A percentile compares a stretch with the other conserved stretches of the same genome.
phyloP scores from a whole-genome alignment of 139 green algal species.

The Haematococcus lacustris region DNA sequence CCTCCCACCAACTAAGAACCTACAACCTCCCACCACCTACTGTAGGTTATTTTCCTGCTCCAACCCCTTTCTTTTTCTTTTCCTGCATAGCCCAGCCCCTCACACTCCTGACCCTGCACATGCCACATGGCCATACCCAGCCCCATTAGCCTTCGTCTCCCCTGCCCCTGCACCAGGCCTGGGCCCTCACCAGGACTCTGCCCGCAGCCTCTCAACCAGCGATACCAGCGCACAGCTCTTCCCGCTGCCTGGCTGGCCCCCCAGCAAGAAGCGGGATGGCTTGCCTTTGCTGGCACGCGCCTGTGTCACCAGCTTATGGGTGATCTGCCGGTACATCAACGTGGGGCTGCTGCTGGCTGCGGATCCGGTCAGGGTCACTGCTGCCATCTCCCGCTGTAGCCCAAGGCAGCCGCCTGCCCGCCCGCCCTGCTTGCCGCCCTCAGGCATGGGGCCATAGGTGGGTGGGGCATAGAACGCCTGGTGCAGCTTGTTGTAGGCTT shows the following conservation, averaged over 20 bases:
- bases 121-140: no score
- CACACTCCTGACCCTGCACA: no score
- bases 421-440: no score
- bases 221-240: conserved; percentile 53
- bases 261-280: conserved; percentile 12
- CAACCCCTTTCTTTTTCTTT: no score
- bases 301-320: background rate
- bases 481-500: background rate
- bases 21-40: no score
- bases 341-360: background rate
- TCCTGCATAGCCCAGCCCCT: no score
- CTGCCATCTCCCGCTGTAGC: conserved; percentile 1
- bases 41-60: no score
- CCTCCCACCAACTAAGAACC: no score
- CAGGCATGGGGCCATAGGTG: no score
- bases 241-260: conserved; percentile 29
- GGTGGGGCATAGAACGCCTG: conserved; percentile 8
- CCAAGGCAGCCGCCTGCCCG: conserved; percentile 6
- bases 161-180: background rate
- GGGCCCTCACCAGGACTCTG: conserved; percentile 26
- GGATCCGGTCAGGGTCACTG: background rate
- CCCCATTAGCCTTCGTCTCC: background rate
- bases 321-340: background rate
- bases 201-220: conserved; percentile 44
- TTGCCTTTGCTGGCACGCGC: background rate